Percentiles rank a stretch among this genome's conserved stretches.
phyloP scores from a whole-genome alignment of 495 filamentous ascomycete species.

The Annulohypoxylon bovei region DNA sequence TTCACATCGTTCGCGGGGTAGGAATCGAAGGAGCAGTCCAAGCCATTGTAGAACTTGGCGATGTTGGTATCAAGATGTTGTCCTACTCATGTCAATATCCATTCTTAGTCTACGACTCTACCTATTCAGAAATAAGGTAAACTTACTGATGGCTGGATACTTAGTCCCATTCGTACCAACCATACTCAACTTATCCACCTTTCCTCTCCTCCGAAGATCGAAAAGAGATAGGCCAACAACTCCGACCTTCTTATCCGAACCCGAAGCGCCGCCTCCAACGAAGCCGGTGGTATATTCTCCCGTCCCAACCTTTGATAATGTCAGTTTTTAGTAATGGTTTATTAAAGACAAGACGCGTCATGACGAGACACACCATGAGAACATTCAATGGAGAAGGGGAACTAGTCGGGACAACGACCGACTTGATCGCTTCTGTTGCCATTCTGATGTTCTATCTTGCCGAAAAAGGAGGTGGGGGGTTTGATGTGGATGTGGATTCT shows the following conservation, averaged over 20 bases:
- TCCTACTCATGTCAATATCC: conserved; percentile 58
- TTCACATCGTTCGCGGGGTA: conserved; percentile 75
- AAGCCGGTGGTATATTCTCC: conserved; percentile 97
- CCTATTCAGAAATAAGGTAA: background rate
- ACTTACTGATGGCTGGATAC: conserved; percentile 87
- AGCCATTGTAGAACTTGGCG: conserved; percentile 81
- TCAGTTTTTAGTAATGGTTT: conserved; percentile 37
- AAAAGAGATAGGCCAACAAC: conserved; percentile 92
- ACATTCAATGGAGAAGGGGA: conserved; percentile 72
- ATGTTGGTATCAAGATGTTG: conserved; percentile 92
- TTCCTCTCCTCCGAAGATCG: conserved; percentile 86
- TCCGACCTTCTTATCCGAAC: conserved; percentile 91
- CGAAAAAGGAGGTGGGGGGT: too few relatives aligned
- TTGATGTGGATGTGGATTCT: background rate
- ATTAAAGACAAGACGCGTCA: background rate
- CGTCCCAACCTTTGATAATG: conserved; percentile 72
- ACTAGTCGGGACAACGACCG: conserved; percentile 25
- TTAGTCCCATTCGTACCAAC: conserved; percentile 88
- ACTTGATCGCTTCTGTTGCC: conserved; percentile 35
- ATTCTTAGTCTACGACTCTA: conserved; percentile 9
- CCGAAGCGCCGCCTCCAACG: conserved; percentile 78
- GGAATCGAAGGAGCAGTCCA: conserved; percentile 84
- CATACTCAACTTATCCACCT: conserved; percentile 88
- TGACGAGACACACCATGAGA: conserved; percentile 73
- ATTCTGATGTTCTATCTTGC: conserved; percentile 9